Evolutionary conservation across 495 filamentous ascomycete species (phyloP), one percentile per base, ranked within the genome.

Genomic region (Aspergillus biplanus): DNA sequence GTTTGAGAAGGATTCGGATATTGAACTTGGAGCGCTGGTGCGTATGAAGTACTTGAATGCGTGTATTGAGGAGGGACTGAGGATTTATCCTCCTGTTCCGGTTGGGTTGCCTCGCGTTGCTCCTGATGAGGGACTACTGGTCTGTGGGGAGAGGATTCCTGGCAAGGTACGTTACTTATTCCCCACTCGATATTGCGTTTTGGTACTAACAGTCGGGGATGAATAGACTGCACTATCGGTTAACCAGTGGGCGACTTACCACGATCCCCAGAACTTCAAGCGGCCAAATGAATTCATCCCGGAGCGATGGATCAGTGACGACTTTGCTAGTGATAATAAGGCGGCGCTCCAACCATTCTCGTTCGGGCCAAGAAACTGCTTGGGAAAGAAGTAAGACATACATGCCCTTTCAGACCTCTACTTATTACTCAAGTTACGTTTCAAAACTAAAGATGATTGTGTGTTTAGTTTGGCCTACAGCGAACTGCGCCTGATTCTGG

Each of bases 41-140:
- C 66, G 69, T 0, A 69, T 87, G 55, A 67, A 75, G 9, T 88
- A 85, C 58, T 55, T 86, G 63, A 68, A 81, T 13, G 82, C 80
- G 6, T 77, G 78, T 33, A 69, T 86, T 0, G 74, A 84, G 50
- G 86, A 89, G 69, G 74, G 74, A 0, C 68, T 89, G 33, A 78
- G 86, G 1, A 71, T 85, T 48, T 85, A 83, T 65, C 85, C 85
- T 5, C 83, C 85, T 8, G 75, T 80, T 6, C 78, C 84, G 4
- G 68, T 49, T 8, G 76, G 72, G 0, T 44, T 80, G 31, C 78
- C 79, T 18, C 67, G 85, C 4, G 61, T 74, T 6, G 73, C 77
- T 5, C 79, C 81, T 1, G 57, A 65, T 27, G 73, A 69, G 1
- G 83, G 84, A 12, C 72, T 69, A 0, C 70, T 66, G 1, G 74